These are phyloP conservation scores for Circinella minor DNA, from an alignment of 371 early-diverging fungal species.

Conservation along the genomic window DNA sequence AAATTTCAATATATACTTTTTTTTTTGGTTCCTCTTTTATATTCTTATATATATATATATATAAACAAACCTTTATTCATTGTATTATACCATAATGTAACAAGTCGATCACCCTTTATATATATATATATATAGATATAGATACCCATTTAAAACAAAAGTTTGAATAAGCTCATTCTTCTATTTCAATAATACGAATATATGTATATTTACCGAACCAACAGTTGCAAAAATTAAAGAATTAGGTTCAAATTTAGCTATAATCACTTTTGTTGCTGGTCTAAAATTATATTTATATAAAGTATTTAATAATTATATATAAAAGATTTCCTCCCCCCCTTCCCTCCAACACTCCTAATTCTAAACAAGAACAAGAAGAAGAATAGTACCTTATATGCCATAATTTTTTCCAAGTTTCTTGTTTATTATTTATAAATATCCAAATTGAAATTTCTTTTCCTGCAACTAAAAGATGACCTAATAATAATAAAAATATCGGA, in stretches of 20 bases:
- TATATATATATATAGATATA: too few relatives aligned
- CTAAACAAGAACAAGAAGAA: not conserved
- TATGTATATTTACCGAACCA: constrained; percentile 53
- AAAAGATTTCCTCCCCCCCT: too few relatives aligned
- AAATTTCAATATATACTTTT: too few relatives aligned
- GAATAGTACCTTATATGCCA: constrained; percentile 29
- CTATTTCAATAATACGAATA: not conserved
- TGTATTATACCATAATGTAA: constrained; percentile 74
- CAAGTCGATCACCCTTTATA: constrained; percentile 63
- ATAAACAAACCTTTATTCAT: not conserved
- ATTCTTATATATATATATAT: too few relatives aligned
- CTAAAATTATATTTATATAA: constrained; percentile 15
- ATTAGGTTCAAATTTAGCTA: constrained; percentile 70
- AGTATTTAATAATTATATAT: not conserved
- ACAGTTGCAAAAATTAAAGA: constrained; percentile 71
- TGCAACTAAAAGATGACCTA: constrained; percentile 42
- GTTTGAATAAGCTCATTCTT: too few relatives aligned
- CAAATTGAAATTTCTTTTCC: constrained; percentile 40
- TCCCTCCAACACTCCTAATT: not conserved
- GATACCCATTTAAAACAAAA: too few relatives aligned
- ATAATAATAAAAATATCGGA: not conserved
- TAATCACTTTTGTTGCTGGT: constrained; percentile 28
- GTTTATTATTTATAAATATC: constrained; percentile 15
- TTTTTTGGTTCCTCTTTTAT: too few relatives aligned
- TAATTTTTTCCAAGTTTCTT: constrained; percentile 20